phyloP scores from a whole-genome alignment of 1,284 basidiomycete species.

The Ganoderma leucocontextum region DNA sequence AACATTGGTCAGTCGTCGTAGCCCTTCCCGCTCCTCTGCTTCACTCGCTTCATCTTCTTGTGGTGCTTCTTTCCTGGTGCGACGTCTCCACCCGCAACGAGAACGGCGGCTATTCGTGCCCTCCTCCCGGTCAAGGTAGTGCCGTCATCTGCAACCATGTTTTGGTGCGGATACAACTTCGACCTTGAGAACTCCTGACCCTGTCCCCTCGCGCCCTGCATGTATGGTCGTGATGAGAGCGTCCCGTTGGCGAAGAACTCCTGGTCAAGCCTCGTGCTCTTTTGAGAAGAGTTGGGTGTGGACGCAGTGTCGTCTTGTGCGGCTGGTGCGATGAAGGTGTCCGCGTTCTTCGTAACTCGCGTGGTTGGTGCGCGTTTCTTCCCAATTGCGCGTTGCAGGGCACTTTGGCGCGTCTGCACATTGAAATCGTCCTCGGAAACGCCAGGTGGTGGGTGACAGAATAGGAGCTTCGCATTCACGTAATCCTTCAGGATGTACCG shows the following conservation, averaged over 20 bases:
- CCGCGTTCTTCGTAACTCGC: conserved; percentile 82
- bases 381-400: conserved; percentile 64
- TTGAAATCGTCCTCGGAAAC: conserved; percentile 83
- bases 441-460: conserved; percentile 87
- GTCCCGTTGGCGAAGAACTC: conserved; percentile 80
- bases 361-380: conserved; percentile 90
- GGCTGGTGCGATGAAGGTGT: conserved; percentile 71
- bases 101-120: conserved; percentile 55
- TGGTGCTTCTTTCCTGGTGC: conserved; percentile 84
- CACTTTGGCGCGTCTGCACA: conserved; percentile 69
- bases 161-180: conserved; percentile 83
- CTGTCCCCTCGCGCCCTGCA: conserved; percentile 66
- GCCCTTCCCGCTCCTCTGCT: conserved; percentile 90
- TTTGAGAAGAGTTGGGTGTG: conserved; percentile 45
- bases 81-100: conserved; percentile 52
- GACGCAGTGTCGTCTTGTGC: conserved; percentile 41
- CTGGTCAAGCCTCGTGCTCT: conserved; percentile 78
- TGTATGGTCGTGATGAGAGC: conserved; percentile 67
- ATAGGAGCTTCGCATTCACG: conserved; percentile 93
- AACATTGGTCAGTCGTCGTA: conserved; percentile 66
- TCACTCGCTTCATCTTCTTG: conserved; percentile 85
- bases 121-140: conserved; percentile 59
- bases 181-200: conserved; percentile 71
- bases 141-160: conserved; percentile 80
- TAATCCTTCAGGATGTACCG: conserved; percentile 98